A percentile compares a stretch with the other conserved stretches of the same genome.
Conservation (phyloP, 2,329 filamentous ascomycete genomes). For the Nemania serpens region DNA sequence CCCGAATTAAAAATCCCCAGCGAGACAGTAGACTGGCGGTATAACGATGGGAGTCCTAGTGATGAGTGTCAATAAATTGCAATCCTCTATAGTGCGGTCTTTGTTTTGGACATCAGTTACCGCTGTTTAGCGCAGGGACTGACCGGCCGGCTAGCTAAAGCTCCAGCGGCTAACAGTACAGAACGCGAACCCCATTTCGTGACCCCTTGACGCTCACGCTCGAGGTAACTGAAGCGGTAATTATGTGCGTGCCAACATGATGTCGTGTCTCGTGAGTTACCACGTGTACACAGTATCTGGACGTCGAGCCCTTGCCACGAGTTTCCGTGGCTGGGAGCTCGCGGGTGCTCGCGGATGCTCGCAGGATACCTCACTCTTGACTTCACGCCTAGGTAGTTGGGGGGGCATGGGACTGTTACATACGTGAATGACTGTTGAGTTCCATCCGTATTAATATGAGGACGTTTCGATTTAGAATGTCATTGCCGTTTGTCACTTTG, state of each 20-base stretch:
- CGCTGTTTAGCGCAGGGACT: background rate
- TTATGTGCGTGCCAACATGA: slow-evolving; percentile 13
- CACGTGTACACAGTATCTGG: slow-evolving; percentile 27
- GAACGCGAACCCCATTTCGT: background rate
- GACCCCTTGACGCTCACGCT: background rate
- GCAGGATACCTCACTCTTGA: slow-evolving; percentile 14
- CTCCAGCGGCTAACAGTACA: background rate
- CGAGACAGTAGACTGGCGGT: background rate
- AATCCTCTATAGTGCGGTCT: background rate
- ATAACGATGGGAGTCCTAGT: too few relatives aligned
- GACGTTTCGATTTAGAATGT: background rate
- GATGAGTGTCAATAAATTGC: background rate
- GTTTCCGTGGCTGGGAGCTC: slow-evolving; percentile 10
- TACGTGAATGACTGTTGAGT: background rate
- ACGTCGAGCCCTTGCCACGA: slow-evolving; percentile 5
- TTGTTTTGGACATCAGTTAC: background rate
- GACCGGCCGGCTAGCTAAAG: background rate
- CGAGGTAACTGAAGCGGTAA: slow-evolving; percentile 1
- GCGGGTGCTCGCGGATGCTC: slow-evolving; percentile 21
- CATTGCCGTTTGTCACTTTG: slow-evolving; percentile 9
- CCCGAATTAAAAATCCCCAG: background rate
- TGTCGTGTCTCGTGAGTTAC: slow-evolving; percentile 25
- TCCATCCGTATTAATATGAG: slow-evolving; percentile 4
- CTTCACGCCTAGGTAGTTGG: background rate
- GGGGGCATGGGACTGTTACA: background rate